Evolutionary conservation across 2,329 filamentous ascomycete genomes (phyloP), one percentile per base, ranked within the genome.

Genomic region (Lizonia empirigonia): DNA sequence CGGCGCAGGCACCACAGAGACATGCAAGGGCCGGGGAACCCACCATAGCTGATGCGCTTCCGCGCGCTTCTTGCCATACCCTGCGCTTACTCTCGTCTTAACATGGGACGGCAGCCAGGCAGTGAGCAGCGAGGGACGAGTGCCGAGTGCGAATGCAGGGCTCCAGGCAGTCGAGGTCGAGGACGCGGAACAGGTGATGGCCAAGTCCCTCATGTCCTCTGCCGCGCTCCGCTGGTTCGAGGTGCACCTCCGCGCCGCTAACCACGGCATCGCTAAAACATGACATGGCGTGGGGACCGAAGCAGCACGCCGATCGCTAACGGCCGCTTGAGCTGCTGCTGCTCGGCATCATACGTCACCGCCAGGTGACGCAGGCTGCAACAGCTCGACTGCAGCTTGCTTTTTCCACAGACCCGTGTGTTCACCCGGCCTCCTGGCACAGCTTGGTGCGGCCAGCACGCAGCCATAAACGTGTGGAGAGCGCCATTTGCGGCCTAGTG

Each of bases 41-140:
- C 62, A 80, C 78, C 78, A 70, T 81, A 81, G 63, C 77, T 80
- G 62, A 81, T 80, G 61, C 78, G 77, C 74, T 80, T 79, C 60
- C 77, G 74, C 67, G 78, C 77, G 70, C 79, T 80, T 65, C 78
- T 74, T 67, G 76, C 78, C 78, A 80, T 81, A 59, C 62, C 66
- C 56, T 55, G 47, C 49, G 49, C 50, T 57, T 58, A 61, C 53
- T 58, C 42, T 36, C 40, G 36, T 27, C 20, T 32, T 33, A 19
- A 50, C 65, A 68, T 68, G 60, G 59, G 63, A 56, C 49, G 44
- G 39, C 24, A 37, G 33, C 8, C 32, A 44, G 16, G 34, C 35
- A 35, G 29, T 38, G 29, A 13, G 23, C 22, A 15, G 23, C 44
- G 22, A 24, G 37, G 40, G 38, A 26, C 18, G 24, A 5, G 18